Evolutionary conservation across 441 rosid species (phyloP).

Genomic region (Omphalea diandra): DNA sequence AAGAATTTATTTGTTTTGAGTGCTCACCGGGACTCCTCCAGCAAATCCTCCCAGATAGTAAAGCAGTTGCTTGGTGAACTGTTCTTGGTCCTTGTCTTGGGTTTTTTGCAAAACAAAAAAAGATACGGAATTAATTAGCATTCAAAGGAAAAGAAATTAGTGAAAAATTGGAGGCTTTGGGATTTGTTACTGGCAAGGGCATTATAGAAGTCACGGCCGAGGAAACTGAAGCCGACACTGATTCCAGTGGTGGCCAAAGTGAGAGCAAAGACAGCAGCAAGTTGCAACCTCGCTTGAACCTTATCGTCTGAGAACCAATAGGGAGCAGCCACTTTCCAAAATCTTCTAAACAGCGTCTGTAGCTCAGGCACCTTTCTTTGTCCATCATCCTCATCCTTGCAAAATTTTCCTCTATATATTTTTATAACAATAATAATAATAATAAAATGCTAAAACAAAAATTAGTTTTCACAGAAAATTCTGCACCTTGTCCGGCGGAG

Average conservation of each 20-base stretch:
- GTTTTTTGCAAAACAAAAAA: not conserved
- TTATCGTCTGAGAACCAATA: constrained; percentile 88
- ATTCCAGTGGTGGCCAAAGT: constrained; percentile 88
- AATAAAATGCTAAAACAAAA: not conserved
- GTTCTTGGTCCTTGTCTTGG: constrained; percentile 86
- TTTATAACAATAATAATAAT: not conserved
- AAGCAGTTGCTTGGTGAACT: constrained; percentile 80
- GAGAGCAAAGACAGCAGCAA: constrained; percentile 82
- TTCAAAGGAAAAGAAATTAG: not conserved
- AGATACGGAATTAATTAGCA: not conserved
- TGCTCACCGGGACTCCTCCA: constrained; percentile 93
- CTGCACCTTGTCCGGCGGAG: too few relatives aligned
- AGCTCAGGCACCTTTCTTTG: constrained; percentile 40
- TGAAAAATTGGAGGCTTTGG: not conserved
- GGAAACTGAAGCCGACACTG: constrained; percentile 93
- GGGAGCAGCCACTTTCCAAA: constrained; percentile 93
- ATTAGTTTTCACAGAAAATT: not conserved
- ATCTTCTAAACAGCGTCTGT: constrained; percentile 49
- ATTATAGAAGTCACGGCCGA: constrained; percentile 96
- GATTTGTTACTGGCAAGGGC: constrained; percentile 66
- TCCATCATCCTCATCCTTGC: not conserved
- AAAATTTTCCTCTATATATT: not conserved
- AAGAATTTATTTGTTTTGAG: constrained; percentile 22
- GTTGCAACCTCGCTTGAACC: constrained; percentile 70
- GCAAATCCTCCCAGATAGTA: constrained; percentile 89